Percentiles rank a stretch among this genome's conserved stretches.
phyloP scores from a whole-genome alignment of 306 rosid genomes.

The Echinosophora koreensis region DNA sequence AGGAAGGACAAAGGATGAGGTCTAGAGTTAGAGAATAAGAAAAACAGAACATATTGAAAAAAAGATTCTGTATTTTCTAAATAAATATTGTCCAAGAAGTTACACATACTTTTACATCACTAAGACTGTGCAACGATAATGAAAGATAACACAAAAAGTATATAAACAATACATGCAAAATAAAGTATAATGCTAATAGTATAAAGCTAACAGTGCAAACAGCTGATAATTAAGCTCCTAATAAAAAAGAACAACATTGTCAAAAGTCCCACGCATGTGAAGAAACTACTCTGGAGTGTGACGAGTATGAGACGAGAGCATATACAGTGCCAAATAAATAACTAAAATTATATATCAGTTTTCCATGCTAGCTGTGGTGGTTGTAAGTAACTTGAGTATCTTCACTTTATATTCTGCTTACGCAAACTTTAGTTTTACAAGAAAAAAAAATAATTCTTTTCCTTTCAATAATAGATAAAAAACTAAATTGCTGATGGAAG shows the following conservation, averaged over 20 bases:
- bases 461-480: constrained; percentile 18
- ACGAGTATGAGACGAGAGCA: not conserved
- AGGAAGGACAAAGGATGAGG: no score
- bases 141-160: no score
- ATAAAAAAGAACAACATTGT: not conserved
- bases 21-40: no score
- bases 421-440: constrained; percentile 17
- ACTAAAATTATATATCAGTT: not conserved
- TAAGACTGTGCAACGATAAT: no score
- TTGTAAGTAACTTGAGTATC: constrained; percentile 26
- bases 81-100: no score
- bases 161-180: no score
- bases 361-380: not conserved
- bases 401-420: constrained; percentile 22
- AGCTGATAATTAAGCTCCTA: not conserved
- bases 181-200: no score
- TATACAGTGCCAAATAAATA: not conserved
- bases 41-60: no score
- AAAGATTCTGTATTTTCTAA: no score
- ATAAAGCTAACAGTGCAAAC: no score
- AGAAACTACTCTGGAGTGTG: not conserved
- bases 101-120: no score
- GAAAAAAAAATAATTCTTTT: constrained; percentile 9
- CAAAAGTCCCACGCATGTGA: not conserved
- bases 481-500: constrained; percentile 34